These are phyloP conservation scores for Nakazawaea pomicola DNA, from an alignment of 805 yeast species.

Conservation along the genomic window DNA sequence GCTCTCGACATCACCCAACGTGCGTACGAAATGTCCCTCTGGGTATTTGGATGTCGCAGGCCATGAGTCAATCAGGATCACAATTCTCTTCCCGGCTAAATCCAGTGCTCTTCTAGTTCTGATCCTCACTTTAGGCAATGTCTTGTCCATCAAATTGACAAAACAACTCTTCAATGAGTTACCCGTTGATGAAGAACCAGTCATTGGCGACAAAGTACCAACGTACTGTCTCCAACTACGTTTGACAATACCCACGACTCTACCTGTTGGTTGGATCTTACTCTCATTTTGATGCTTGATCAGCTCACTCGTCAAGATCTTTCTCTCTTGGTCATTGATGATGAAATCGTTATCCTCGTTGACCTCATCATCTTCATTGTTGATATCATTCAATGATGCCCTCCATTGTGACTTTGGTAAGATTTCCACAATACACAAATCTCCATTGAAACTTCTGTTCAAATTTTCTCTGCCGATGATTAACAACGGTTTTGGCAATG, in stretches of 20 bases:
- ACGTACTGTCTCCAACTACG: constrained; percentile 96
- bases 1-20: constrained; percentile 85
- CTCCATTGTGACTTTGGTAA: constrained; percentile 86
- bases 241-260: constrained; percentile 79
- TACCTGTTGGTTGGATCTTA: constrained; percentile 85
- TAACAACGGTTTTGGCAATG: constrained; percentile 76
- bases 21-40: constrained; percentile 89
- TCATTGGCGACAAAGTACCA: constrained; percentile 79
- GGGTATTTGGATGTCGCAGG: constrained; percentile 79
- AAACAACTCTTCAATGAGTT: constrained; percentile 75
- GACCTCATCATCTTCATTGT: constrained; percentile 59
- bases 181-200: constrained; percentile 44
- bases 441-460: constrained; percentile 91
- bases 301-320: constrained; percentile 74
- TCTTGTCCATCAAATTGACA: constrained; percentile 83
- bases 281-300: constrained; percentile 47
- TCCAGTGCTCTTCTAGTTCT: constrained; percentile 83
- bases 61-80: constrained; percentile 93
- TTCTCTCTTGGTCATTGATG: constrained; percentile 66
- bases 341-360: constrained; percentile 39
- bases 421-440: constrained; percentile 84
- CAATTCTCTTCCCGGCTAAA: constrained; percentile 83
- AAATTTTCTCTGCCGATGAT: constrained; percentile 78
- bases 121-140: constrained; percentile 82
- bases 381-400: constrained; percentile 69